Conservation (phyloP, 768 basidiomycete genomes). For the Favolaschia claudopus region DNA sequence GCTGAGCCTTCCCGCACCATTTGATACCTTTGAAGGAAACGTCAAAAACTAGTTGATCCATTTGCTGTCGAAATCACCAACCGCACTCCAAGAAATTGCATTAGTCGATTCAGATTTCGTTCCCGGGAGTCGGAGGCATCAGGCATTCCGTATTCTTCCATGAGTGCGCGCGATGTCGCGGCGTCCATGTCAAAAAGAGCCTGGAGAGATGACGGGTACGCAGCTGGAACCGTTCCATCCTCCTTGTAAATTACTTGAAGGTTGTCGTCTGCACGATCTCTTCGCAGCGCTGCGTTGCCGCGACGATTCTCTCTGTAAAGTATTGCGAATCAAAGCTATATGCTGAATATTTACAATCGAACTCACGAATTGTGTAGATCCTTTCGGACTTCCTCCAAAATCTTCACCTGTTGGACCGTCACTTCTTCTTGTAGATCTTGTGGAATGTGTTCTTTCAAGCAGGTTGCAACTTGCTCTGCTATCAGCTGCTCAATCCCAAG, state of each 20-base stretch:
- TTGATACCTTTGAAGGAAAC: background rate
- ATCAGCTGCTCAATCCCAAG: constrained; percentile 59
- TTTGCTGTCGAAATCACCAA: constrained; percentile 42
- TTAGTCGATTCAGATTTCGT: constrained; percentile 44
- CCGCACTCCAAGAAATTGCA: constrained; percentile 46
- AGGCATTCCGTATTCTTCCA: constrained; percentile 40
- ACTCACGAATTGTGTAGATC: constrained; percentile 67
- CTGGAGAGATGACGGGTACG: constrained; percentile 60
- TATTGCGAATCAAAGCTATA: too few relatives aligned
- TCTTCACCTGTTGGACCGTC: constrained; percentile 45
- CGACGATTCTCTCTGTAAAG: constrained; percentile 62
- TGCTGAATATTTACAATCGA: too few relatives aligned
- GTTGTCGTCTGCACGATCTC: constrained; percentile 45
- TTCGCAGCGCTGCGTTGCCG: constrained; percentile 56
- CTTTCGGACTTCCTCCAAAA: constrained; percentile 55
- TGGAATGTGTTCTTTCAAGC: constrained; percentile 56
- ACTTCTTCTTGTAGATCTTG: constrained; percentile 58
- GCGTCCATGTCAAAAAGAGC: constrained; percentile 58
- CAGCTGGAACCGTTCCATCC: constrained; percentile 53
- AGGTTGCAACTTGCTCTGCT: constrained; percentile 54
- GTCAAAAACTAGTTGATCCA: constrained; percentile 35
- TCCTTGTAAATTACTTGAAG: constrained; percentile 57
- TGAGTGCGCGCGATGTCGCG: constrained; percentile 34
- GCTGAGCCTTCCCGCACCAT: constrained; percentile 20
- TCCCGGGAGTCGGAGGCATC: constrained; percentile 39